Conservation (phyloP, 1,139 yeast species). For the Magnusiomyces fungicola region DNA sequence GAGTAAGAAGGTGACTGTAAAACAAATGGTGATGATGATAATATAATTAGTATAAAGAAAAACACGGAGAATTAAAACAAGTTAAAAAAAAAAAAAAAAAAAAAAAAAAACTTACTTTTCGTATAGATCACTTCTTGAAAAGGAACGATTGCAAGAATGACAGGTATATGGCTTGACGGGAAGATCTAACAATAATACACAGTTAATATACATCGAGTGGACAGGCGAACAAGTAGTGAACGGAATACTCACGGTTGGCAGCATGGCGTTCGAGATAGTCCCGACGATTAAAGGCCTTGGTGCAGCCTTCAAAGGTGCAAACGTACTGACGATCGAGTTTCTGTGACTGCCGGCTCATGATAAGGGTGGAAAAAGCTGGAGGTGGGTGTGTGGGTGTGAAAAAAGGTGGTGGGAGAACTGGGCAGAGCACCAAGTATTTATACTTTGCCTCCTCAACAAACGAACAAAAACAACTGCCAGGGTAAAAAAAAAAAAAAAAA, state of each 20-base stretch:
- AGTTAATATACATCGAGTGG: too few relatives aligned
- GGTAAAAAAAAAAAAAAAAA: too few relatives aligned
- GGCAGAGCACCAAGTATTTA: not conserved
- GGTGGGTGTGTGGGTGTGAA: not conserved
- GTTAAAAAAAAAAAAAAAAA: not conserved
- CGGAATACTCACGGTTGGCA: conserved; percentile 27
- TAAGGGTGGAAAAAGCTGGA: not conserved
- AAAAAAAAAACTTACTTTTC: conserved; percentile 11
- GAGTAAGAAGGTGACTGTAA: conserved; percentile 12
- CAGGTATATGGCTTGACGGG: conserved; percentile 15
- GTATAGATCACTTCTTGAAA: conserved; percentile 14
- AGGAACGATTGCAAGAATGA: conserved; percentile 14
- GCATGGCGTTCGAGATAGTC: conserved; percentile 35
- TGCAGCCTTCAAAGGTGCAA: conserved; percentile 31
- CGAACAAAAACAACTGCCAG: not conserved
- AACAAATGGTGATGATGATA: too few relatives aligned
- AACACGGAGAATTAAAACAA: not conserved
- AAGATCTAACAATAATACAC: too few relatives aligned
- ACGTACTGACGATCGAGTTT: conserved; percentile 17
- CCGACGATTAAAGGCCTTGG: conserved; percentile 32
- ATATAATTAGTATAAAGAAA: not conserved
- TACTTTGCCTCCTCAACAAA: not conserved
- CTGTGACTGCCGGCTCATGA: not conserved
- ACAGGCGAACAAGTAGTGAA: not conserved
- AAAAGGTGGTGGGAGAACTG: not conserved